phyloP scores from a whole-genome alignment of 2,329 filamentous ascomycete species.

The Arthrobotrys musiformis region DNA sequence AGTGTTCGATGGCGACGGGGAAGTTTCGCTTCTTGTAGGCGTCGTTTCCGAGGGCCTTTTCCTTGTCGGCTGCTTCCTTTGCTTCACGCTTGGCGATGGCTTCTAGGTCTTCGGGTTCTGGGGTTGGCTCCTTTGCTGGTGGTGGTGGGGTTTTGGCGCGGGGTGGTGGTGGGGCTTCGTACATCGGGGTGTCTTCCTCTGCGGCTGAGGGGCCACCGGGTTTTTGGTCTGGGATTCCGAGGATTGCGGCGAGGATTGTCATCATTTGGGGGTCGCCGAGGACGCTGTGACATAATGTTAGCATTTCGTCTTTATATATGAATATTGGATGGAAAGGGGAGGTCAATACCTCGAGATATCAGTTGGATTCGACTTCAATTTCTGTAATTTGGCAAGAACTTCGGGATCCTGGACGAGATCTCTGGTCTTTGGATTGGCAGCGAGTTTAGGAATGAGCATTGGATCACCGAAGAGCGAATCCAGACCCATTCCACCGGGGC shows the following conservation, averaged over 20 bases:
- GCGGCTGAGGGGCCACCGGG: constrained; percentile 64
- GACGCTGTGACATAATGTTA: constrained; percentile 65
- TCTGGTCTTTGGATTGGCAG: constrained; percentile 92
- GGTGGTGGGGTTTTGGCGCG: constrained; percentile 70
- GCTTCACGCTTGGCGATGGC: constrained; percentile 84
- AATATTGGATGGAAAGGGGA: constrained; percentile 57
- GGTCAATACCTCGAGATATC: constrained; percentile 68
- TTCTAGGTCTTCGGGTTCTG: constrained; percentile 82
- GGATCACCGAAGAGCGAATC: constrained; percentile 95
- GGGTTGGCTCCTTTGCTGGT: constrained; percentile 73
- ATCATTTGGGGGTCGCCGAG: constrained; percentile 92
- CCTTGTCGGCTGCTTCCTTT: constrained; percentile 90
- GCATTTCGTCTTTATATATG: not conserved
- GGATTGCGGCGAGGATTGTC: constrained; percentile 89
- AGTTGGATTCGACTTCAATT: constrained; percentile 81
- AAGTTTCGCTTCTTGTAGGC: constrained; percentile 99
- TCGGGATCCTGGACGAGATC: constrained; percentile 79
- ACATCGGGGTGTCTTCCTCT: constrained; percentile 58
- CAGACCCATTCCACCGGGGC: constrained; percentile 79
- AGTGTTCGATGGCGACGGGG: constrained; percentile 92
- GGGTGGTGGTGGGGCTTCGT: constrained; percentile 63
- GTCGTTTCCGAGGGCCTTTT: constrained; percentile 93
- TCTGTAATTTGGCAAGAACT: constrained; percentile 91
- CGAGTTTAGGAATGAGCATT: constrained; percentile 87
- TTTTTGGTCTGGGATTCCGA: constrained; percentile 87